phyloP scores from a whole-genome alignment of 192 early-diverging fungal species.

The Coemansia sp. region DNA sequence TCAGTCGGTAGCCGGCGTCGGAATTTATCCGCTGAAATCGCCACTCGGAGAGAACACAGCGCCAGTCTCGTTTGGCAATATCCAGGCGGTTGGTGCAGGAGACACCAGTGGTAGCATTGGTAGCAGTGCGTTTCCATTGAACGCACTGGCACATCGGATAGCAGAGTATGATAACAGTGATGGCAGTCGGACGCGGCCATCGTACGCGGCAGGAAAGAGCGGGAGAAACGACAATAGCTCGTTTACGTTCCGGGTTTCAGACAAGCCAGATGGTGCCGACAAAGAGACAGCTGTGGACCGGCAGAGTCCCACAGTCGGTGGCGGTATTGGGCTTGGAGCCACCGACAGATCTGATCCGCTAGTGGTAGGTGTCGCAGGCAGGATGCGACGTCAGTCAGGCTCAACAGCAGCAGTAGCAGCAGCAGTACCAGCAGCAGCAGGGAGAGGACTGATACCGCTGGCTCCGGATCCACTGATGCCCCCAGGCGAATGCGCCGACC shows the following conservation, averaged over 20 bases:
- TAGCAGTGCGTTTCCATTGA: background rate
- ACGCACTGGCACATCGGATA: background rate
- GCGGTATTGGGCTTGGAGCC: no score
- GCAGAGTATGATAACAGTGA: background rate
- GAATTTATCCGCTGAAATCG: background rate
- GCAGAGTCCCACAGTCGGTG: no score
- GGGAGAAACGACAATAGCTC: background rate
- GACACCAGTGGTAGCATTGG: no score
- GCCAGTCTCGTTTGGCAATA: background rate
- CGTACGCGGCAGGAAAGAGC: background rate
- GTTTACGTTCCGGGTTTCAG: background rate
- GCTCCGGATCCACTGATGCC: constrained; percentile 21
- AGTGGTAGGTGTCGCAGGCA: no score
- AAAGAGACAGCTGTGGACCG: background rate
- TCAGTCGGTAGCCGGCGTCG: background rate
- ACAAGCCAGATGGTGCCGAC: background rate
- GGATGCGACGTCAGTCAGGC: no score
- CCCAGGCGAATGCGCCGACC: constrained; percentile 31
- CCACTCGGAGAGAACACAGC: background rate
- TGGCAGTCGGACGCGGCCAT: background rate
- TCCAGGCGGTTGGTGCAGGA: background rate
- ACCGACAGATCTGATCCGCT: no score
- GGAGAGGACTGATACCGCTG: background rate
- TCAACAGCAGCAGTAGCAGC: background rate
- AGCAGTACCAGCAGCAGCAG: background rate